Conservation (phyloP, 169 alveolate genomes). For the Plasmodium blacklocki region DNA sequence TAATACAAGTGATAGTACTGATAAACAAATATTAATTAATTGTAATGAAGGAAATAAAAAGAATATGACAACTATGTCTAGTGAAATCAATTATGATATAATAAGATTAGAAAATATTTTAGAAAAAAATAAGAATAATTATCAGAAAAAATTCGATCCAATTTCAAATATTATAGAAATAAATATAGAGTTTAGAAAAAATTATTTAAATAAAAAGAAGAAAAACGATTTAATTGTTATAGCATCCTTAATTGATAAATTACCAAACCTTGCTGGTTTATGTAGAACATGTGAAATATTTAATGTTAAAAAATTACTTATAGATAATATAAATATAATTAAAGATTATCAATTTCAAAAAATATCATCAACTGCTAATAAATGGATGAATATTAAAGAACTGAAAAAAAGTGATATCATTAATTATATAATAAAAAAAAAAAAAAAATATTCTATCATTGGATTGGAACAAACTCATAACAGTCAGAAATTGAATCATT, state of each 20-base stretch:
- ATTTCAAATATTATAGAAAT: neutral
- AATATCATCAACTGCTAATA: slow-evolving; percentile 92
- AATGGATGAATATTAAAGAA: slow-evolving; percentile 92
- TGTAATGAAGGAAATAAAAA: neutral
- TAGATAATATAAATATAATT: slow-evolving; percentile 78
- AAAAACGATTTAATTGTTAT: slow-evolving; percentile 89
- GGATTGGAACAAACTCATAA: slow-evolving; percentile 94
- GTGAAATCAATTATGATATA: neutral
- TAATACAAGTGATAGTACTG: neutral
- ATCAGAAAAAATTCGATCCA: slow-evolving; percentile 80
- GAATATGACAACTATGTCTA: neutral
- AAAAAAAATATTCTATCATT: slow-evolving; percentile 87
- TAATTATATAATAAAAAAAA: slow-evolving; percentile 80
- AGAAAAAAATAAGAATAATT: slow-evolving; percentile 38
- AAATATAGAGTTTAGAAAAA: slow-evolving; percentile 29
- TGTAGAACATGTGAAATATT: slow-evolving; percentile 93
- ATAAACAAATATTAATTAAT: neutral
- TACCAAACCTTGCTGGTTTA: slow-evolving; percentile 94
- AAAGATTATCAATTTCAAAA: slow-evolving; percentile 86
- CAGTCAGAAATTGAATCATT: slow-evolving; percentile 83
- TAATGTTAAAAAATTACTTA: slow-evolving; percentile 81
- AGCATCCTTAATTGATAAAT: slow-evolving; percentile 91
- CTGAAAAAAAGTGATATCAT: slow-evolving; percentile 79
- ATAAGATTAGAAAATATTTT: neutral
- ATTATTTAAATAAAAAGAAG: slow-evolving; percentile 78